phyloP scores from a whole-genome alignment of 23 red algal genomes.

The Agarophyton chilense region DNA sequence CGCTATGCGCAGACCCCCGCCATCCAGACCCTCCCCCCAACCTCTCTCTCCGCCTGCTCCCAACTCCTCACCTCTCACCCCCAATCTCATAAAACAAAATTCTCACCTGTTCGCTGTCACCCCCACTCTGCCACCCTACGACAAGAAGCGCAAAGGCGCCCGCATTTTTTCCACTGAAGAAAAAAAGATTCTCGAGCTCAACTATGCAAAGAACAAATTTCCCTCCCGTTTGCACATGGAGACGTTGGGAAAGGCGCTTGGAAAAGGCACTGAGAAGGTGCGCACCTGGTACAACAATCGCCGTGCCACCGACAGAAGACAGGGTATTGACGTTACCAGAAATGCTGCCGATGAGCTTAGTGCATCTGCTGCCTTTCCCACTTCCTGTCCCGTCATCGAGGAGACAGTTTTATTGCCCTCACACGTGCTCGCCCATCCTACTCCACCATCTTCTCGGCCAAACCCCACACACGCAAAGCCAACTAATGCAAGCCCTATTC shows the following conservation, averaged over 20 bases:
- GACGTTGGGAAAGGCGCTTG: constrained; percentile 45
- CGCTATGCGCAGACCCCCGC: neutral
- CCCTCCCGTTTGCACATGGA: constrained; percentile 58
- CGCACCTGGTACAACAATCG: constrained; percentile 81
- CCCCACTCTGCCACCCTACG: constrained; percentile 11
- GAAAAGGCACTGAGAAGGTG: constrained; percentile 61
- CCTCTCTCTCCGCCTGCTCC: constrained; percentile 5
- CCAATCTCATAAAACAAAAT: neutral
- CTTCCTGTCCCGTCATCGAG: constrained; percentile 2
- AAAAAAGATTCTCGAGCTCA: constrained; percentile 52
- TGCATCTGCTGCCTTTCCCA: constrained; percentile 7
- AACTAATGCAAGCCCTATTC: neutral
- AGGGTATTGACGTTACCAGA: constrained; percentile 58
- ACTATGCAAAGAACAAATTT: constrained; percentile 64
- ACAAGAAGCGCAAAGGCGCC: constrained; percentile 44
- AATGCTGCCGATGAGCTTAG: constrained; percentile 7
- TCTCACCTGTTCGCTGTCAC: neutral
- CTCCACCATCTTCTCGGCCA: neutral
- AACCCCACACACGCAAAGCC: neutral
- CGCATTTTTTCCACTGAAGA: constrained; percentile 67
- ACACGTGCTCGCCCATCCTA: neutral
- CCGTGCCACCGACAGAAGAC: constrained; percentile 57
- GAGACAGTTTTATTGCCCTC: neutral
- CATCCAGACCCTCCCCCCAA: neutral
- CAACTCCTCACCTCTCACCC: neutral